A percentile compares a stretch with the other conserved stretches of the same genome.
Conservation (phyloP, 768 basidiomycete species). For the Mycena galopus region DNA sequence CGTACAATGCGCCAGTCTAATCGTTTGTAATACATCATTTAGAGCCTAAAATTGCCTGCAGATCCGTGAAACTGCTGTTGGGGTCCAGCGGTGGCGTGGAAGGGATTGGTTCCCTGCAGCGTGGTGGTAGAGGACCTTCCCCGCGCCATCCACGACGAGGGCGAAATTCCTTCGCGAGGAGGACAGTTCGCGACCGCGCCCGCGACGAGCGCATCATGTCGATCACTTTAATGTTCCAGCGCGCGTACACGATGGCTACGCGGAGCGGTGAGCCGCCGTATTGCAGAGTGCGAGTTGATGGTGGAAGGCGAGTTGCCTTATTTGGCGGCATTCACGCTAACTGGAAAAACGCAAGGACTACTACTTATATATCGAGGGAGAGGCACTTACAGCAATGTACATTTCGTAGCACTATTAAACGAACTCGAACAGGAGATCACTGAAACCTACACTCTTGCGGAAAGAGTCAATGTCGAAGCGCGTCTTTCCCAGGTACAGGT, state of each 20-base stretch:
- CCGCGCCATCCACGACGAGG: slow-evolving; percentile 25
- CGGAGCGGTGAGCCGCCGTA: slow-evolving; percentile 88
- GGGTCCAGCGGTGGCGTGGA: slow-evolving; percentile 13
- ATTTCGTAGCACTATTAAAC: too few relatives aligned
- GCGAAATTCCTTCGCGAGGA: too few relatives aligned
- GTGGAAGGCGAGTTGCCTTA: too few relatives aligned
- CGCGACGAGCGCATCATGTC: slow-evolving; percentile 83
- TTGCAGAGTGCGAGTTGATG: too few relatives aligned
- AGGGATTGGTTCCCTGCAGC: slow-evolving; percentile 26
- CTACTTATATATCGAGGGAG: too few relatives aligned
- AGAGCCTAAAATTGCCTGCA: slow-evolving; percentile 9
- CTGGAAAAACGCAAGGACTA: too few relatives aligned
- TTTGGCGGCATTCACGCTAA: too few relatives aligned
- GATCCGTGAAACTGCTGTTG: slow-evolving; percentile 19
- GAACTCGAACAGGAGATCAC: too few relatives aligned
- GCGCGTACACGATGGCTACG: slow-evolving; percentile 93
- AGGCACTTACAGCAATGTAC: too few relatives aligned
- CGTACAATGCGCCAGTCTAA: background rate
- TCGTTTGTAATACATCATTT: too few relatives aligned
- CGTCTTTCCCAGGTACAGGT: background rate
- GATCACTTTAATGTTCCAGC: slow-evolving; percentile 95
- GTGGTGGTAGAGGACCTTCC: slow-evolving; percentile 23
- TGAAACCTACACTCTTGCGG: too few relatives aligned
- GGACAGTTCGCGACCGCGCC: slow-evolving; percentile 86
- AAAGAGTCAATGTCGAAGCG: background rate